Percentiles rank a stretch among this genome's conserved stretches.
These are phyloP conservation scores for Botrytis squamosa DNA, from an alignment of 2,329 filamentous ascomycete species.

Conservation along the genomic window DNA sequence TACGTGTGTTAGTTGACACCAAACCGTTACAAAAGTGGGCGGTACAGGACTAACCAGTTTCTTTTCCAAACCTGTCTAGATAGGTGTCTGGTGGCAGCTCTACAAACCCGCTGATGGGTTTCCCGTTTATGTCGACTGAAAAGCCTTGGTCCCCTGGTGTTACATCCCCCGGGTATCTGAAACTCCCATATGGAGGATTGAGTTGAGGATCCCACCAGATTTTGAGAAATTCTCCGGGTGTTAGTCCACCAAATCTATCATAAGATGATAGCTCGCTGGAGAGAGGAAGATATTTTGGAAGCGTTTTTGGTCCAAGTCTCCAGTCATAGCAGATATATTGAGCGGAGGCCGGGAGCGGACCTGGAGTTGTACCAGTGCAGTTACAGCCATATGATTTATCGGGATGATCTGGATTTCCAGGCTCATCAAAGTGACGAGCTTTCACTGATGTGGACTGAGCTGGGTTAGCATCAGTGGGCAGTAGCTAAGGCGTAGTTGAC, in stretches of 20 bases:
- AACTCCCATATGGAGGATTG: not conserved
- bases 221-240: conserved; percentile 11
- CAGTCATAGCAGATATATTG: conserved; percentile 13
- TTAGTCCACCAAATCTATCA: conserved; percentile 14
- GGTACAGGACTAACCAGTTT: conserved; percentile 3
- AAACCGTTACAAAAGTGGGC: too few relatives aligned
- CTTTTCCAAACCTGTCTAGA: conserved; percentile 19
- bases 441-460: not conserved
- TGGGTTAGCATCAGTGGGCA: not conserved
- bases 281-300: conserved; percentile 11
- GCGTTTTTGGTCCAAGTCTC: conserved; percentile 14
- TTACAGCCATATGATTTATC: conserved; percentile 1
- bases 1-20: not conserved
- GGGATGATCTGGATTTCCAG: not conserved
- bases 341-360: not conserved
- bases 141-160: conserved; percentile 8
- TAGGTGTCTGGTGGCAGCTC: not conserved
- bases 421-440: not conserved
- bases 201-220: not conserved
- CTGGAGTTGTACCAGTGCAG: conserved; percentile 15
- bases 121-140: not conserved
- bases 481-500: not conserved
- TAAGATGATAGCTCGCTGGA: conserved; percentile 18
- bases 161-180: not conserved
- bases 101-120: conserved; percentile 12